These are phyloP conservation scores for Nicotiana noctiflora DNA, from an alignment of 257 asterid genomes.

Conservation along the genomic window DNA sequence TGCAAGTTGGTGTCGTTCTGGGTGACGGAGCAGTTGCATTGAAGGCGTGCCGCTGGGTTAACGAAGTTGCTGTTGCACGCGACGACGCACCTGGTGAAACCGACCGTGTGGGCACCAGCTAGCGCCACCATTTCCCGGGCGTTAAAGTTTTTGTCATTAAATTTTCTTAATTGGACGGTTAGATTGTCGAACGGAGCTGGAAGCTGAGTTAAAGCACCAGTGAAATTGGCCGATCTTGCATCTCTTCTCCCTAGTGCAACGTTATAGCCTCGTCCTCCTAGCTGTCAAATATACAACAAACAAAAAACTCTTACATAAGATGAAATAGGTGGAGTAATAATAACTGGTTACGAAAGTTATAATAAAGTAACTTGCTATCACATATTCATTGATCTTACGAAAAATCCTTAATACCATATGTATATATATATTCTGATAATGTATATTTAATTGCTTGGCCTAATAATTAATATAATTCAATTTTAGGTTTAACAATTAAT, in stretches of 20 bases:
- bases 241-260: slow-evolving; percentile 11
- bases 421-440: no score
- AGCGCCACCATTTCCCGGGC: slow-evolving; percentile 11
- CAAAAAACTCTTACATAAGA: no score
- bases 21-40: slow-evolving; percentile 3
- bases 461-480: no score
- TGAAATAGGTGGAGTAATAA: no score
- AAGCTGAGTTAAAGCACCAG: slow-evolving; percentile 4
- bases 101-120: slow-evolving; percentile 9
- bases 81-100: slow-evolving; percentile 5
- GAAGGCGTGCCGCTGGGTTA: background rate
- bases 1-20: background rate
- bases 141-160: background rate
- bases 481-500: no score
- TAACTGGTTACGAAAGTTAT: no score
- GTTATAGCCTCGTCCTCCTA: slow-evolving; percentile 4
- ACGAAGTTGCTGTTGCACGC: background rate
- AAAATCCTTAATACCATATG: no score
- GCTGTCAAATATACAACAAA: background rate
- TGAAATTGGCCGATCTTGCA: slow-evolving; percentile 10
- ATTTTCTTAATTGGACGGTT: background rate
- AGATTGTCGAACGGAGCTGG: slow-evolving; percentile 7
- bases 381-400: no score
- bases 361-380: no score
- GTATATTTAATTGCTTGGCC: no score